Evolutionary conservation across 371 early-diverging fungal species (phyloP).

Genomic region (Zychaea mexicana): DNA sequence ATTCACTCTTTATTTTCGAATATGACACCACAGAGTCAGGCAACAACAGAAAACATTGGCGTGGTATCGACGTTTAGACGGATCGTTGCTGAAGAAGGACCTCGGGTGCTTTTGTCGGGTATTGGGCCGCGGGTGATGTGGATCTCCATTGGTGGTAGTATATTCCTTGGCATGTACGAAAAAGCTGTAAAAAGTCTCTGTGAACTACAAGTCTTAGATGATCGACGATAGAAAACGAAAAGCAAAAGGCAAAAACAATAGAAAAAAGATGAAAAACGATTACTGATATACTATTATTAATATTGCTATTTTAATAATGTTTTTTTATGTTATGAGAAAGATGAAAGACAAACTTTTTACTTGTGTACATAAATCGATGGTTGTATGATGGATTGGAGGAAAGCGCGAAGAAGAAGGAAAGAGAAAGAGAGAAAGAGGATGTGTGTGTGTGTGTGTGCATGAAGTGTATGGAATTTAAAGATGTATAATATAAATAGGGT

Average conservation of each 20-base stretch:
- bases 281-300: no score
- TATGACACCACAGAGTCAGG: neutral
- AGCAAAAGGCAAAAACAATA: neutral
- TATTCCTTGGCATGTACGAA: constrained; percentile 96
- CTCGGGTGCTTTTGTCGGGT: constrained; percentile 79
- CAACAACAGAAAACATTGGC: constrained; percentile 63
- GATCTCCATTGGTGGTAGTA: constrained; percentile 94
- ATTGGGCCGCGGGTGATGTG: constrained; percentile 93
- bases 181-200: constrained; percentile 63
- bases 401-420: neutral
- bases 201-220: constrained; percentile 41
- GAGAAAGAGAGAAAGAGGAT: neutral
- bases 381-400: no score
- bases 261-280: neutral
- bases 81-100: constrained; percentile 84
- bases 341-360: no score
- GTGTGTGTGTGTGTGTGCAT: neutral
- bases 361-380: no score
- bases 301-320: no score
- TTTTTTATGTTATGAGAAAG: no score
- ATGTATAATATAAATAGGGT: no score
- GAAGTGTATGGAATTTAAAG: neutral
- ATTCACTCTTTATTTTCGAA: neutral
- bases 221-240: constrained; percentile 13
- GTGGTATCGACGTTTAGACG: constrained; percentile 71